Conservation (phyloP, 2,329 filamentous ascomycete species). For the Shiraia sp. region DNA sequence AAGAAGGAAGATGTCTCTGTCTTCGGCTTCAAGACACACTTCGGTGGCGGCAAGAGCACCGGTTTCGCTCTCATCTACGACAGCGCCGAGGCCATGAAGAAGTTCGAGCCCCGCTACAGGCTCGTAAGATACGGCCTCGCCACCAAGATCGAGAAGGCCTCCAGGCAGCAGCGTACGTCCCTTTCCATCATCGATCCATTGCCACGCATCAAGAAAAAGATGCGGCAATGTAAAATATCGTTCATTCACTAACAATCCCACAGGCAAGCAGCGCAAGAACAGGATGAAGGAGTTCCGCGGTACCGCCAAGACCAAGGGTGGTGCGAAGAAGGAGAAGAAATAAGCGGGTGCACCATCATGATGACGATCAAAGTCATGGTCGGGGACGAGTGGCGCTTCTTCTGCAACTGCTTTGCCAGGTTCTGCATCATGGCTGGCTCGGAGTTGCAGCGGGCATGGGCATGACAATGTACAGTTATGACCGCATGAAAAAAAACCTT, state of each 20-base stretch:
- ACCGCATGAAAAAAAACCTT: slow-evolving; percentile 44
- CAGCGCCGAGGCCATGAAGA: slow-evolving; percentile 97
- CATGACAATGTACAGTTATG: slow-evolving; percentile 47
- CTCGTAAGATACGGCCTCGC: slow-evolving; percentile 91
- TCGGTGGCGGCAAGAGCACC: slow-evolving; percentile 99
- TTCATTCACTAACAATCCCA: slow-evolving; percentile 40
- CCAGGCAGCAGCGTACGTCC: slow-evolving; percentile 97
- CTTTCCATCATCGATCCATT: slow-evolving; percentile 7
- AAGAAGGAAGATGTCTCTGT: slow-evolving; percentile 96
- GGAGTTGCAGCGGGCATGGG: slow-evolving; percentile 43
- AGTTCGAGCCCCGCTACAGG: slow-evolving; percentile 99
- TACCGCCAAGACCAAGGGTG: slow-evolving; percentile 97
- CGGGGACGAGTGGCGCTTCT: slow-evolving; percentile 36
- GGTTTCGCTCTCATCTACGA: slow-evolving; percentile 99
- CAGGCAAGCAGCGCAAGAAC: slow-evolving; percentile 99
- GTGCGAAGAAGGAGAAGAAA: slow-evolving; percentile 85
- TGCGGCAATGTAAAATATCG: slow-evolving; percentile 1
- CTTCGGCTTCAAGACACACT: slow-evolving; percentile 98
- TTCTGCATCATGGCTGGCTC: slow-evolving; percentile 38
- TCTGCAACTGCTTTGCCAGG: slow-evolving; percentile 37
- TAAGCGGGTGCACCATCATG: slow-evolving; percentile 41
- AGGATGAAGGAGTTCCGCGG: slow-evolving; percentile 97
- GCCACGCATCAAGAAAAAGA: slow-evolving; percentile 8
- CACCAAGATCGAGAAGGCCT: slow-evolving; percentile 94
- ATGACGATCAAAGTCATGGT: slow-evolving; percentile 35